phyloP scores from a whole-genome alignment of 1,284 basidiomycete species.

The Laetiporus sulphureus region DNA sequence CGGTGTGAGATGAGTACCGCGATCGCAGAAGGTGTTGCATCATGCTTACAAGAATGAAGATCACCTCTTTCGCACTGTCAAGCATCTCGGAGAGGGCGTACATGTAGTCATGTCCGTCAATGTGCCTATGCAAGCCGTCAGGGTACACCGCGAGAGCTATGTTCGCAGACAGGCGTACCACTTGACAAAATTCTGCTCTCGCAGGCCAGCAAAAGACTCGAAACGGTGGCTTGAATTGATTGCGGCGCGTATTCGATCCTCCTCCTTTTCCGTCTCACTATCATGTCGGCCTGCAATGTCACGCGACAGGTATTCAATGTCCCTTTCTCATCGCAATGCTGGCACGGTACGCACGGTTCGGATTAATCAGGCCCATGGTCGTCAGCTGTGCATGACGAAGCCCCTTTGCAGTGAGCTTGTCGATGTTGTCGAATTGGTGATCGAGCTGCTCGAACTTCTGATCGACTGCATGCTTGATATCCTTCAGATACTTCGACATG shows the following conservation, averaged over 20 bases:
- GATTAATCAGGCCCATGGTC: too few species aligned
- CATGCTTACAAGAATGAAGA: constrained; percentile 73
- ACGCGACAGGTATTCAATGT: too few species aligned
- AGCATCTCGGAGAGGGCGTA: constrained; percentile 88
- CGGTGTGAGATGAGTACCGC: too few species aligned
- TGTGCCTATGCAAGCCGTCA: constrained; percentile 57
- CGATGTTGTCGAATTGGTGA: too few species aligned
- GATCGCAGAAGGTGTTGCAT: too few species aligned
- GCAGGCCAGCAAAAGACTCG: constrained; percentile 72
- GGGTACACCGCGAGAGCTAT: background rate
- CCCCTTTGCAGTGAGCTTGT: too few species aligned
- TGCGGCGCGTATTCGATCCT: constrained; percentile 58
- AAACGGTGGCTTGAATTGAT: constrained; percentile 82
- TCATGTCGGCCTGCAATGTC: constrained; percentile 80
- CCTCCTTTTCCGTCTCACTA: constrained; percentile 57
- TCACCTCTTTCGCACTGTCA: constrained; percentile 67
- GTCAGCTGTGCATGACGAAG: too few species aligned
- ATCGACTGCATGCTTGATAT: too few species aligned
- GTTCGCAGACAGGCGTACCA: constrained; percentile 44
- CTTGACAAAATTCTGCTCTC: constrained; percentile 72
- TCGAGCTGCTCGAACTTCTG: too few species aligned
- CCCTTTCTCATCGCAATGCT: too few species aligned
- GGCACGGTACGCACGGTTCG: too few species aligned
- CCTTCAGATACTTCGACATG: too few species aligned
- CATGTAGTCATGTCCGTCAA: constrained; percentile 92